These are phyloP conservation scores for Podaxis carcinomalis DNA, from an alignment of 768 basidiomycete genomes.

Conservation along the genomic window DNA sequence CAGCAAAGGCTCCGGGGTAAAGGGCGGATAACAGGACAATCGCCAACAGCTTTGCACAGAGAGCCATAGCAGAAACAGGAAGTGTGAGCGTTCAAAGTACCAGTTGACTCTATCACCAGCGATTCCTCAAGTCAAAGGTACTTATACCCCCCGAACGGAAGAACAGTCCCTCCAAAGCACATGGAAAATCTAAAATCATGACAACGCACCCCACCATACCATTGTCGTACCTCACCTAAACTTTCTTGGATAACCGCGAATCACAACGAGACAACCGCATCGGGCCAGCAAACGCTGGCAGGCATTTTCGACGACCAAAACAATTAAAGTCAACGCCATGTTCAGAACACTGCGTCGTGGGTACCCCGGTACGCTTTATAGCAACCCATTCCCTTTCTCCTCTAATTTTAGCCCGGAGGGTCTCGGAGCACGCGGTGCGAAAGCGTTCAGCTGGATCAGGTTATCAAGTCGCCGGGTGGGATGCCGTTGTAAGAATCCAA, in stretches of 20 bases:
- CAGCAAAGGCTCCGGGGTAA: background rate
- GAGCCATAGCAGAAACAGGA: background rate
- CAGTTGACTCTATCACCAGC: background rate
- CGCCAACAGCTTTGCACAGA: background rate
- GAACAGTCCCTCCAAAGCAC: background rate
- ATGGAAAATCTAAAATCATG: slow-evolving; percentile 1
- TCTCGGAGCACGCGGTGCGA: slow-evolving; percentile 5
- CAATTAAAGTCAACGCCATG: background rate
- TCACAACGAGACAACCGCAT: background rate
- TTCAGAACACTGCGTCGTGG: background rate
- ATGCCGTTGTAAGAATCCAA: background rate
- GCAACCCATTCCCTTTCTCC: background rate
- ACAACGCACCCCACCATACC: background rate
- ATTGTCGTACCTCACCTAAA: background rate
- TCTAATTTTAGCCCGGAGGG: background rate
- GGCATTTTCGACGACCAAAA: background rate
- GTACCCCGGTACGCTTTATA: slow-evolving; percentile 6
- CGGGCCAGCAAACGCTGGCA: background rate
- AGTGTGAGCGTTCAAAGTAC: background rate
- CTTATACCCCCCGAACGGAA: slow-evolving; percentile 1
- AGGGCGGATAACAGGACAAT: background rate
- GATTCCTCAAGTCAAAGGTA: background rate
- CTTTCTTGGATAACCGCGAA: background rate
- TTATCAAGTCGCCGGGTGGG: background rate
- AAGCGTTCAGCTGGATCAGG: background rate